Base-by-base conservation (phyloP, 2,329 filamentous ascomycete genomes). In the Clathrospora elynae region DNA sequence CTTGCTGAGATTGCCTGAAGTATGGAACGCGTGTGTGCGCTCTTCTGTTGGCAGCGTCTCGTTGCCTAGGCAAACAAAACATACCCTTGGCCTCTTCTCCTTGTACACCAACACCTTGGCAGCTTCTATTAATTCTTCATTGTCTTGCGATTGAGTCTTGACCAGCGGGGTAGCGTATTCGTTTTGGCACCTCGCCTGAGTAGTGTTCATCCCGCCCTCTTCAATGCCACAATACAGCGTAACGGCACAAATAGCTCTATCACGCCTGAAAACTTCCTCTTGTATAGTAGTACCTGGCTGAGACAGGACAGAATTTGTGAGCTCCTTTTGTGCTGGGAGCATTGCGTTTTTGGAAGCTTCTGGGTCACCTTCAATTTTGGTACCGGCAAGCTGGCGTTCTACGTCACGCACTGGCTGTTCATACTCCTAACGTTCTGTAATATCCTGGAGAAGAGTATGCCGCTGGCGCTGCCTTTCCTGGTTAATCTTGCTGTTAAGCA, bases 331-430 rank as follows among this genome's bases (percentile, higher is more conserved):
- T 13, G 32, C 37, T 14, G 16, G 29, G 23, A 26, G 29, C 20
- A 46, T 31, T 17, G 20, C 29, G 24, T 24, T 14, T 17, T 36
- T 12, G 25, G 16, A 25, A 20, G 28, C 23, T 20, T 49, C 35
- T 17, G 34, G 28, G 11, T 43, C 11, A 10, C 44, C 35, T 36
- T 46, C 35, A 12, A 13, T 13, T 26, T 6, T 12, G n/a, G n/a
- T n/a, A n/a, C 48, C 26, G 35, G 43, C 33, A 43, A 55, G 49
- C 36, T 53, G 46, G 31, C 35, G 39, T 37, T 55, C 35, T 9
- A 55, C 36, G 45, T 53, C 31, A 37, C 36, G 40, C 39, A 43
- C 37, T 24, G 26, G n/a, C n/a, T n/a, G n/a, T n/a, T n/a, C n/a
- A n/a, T n/a, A n/a, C n/a, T n/a, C n/a, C n/a, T n/a, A n/a, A n/a